A percentile compares a stretch with the other conserved stretches of the same genome.
Evolutionary conservation across 2,329 filamentous ascomycete species (phyloP).

Genomic region (Epichloe elymi): DNA sequence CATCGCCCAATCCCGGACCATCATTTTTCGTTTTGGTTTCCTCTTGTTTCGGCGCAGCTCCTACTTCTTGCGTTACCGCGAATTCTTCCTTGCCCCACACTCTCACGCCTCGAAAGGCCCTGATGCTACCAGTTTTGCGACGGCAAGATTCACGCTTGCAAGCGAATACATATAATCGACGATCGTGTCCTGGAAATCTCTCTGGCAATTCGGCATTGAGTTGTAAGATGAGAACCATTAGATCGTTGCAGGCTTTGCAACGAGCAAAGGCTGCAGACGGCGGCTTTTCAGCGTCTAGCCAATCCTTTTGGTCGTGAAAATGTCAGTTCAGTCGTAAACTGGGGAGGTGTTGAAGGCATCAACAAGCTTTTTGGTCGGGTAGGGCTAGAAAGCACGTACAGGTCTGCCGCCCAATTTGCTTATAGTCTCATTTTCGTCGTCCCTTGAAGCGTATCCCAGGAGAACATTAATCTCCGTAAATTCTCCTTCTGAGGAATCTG

Average conservation of each 20-base stretch:
- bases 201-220: slow-evolving; percentile 84
- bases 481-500: slow-evolving; percentile 62
- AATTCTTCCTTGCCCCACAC: slow-evolving; percentile 30
- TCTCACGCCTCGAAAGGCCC: slow-evolving; percentile 58
- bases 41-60: slow-evolving; percentile 18
- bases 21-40: slow-evolving; percentile 21
- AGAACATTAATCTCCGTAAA: slow-evolving; percentile 78
- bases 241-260: slow-evolving; percentile 75
- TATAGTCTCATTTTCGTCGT: slow-evolving; percentile 66
- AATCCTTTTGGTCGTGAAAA: slow-evolving; percentile 43
- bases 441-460: slow-evolving; percentile 75
- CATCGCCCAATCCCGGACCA: slow-evolving; percentile 44
- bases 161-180: slow-evolving; percentile 74
- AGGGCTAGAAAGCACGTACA: slow-evolving; percentile 36
- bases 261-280: slow-evolving; percentile 67
- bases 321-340: not conserved
- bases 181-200: slow-evolving; percentile 73
- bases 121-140: slow-evolving; percentile 69
- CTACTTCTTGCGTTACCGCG: slow-evolving; percentile 20
- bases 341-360: not conserved
- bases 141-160: slow-evolving; percentile 70
- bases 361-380: not conserved
- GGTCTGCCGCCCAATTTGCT: slow-evolving; percentile 81
- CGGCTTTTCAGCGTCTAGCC: slow-evolving; percentile 59
- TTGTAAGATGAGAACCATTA: slow-evolving; percentile 78